Percentiles rank a stretch among this genome's conserved stretches.
Conservation (phyloP, 257 asterid species). For the Osmanthus fragrans region DNA sequence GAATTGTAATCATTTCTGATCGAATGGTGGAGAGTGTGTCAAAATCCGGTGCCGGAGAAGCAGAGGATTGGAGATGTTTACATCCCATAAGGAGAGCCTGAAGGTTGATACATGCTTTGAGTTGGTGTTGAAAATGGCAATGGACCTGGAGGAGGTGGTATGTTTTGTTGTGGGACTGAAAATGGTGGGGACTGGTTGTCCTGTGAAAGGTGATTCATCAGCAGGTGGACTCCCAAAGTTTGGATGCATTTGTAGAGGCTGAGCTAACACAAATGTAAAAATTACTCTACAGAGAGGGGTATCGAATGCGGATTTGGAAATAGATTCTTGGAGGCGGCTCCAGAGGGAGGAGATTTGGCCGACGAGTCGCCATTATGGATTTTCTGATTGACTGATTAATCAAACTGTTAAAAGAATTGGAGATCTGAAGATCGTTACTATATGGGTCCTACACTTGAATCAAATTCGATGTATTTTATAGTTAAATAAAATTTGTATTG, state of each 20-base stretch:
- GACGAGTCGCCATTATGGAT: too few species aligned
- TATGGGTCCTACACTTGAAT: too few species aligned
- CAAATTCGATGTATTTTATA: too few species aligned
- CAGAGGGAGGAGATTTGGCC: conserved; percentile 28
- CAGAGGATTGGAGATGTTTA: conserved; percentile 47
- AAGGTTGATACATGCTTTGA: conserved; percentile 54
- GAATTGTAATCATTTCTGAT: conserved; percentile 79
- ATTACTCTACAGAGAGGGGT: conserved; percentile 86
- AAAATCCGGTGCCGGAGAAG: conserved; percentile 34
- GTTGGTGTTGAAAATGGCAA: conserved; percentile 64
- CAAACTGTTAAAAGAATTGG: too few species aligned
- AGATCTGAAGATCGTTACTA: too few species aligned
- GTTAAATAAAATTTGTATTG: too few species aligned
- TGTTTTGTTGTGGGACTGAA: conserved; percentile 50
- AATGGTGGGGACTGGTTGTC: conserved; percentile 70
- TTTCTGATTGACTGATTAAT: too few species aligned
- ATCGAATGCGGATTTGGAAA: conserved; percentile 79
- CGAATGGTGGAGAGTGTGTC: conserved; percentile 9
- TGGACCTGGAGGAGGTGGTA: conserved; percentile 69
- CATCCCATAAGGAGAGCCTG: conserved; percentile 70
- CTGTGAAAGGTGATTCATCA: conserved; percentile 52
- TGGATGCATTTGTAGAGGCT: conserved; percentile 61
- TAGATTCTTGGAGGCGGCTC: conserved; percentile 87
- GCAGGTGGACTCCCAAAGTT: conserved; percentile 81
- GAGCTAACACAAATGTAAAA: conserved; percentile 25